These are phyloP conservation scores for Anethum foeniculum DNA, from an alignment of 140 eudicot genomes.

Conservation along the genomic window DNA sequence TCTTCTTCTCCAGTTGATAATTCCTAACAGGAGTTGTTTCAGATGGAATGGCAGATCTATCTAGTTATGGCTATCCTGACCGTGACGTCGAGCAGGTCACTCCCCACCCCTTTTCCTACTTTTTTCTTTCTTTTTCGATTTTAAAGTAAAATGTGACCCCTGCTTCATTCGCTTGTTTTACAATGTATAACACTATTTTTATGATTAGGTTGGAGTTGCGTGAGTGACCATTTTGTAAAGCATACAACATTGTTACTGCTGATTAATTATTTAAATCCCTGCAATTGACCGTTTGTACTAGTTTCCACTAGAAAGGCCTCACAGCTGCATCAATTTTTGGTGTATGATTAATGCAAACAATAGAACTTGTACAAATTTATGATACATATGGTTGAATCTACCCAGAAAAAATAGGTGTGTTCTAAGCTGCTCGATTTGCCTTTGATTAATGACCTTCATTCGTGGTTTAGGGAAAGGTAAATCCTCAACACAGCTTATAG, in stretches of 20 bases:
- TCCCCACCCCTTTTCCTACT: background rate
- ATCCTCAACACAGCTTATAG: background rate
- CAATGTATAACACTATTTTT: background rate
- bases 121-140: background rate
- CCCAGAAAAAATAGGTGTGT: background rate
- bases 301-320: background rate
- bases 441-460: background rate
- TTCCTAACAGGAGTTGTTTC: conserved; percentile 34
- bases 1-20: conserved; percentile 7
- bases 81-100: conserved; percentile 67
- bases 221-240: background rate
- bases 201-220: background rate
- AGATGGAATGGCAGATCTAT: conserved; percentile 95
- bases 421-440: background rate
- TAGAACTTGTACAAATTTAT: background rate
- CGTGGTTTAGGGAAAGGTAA: background rate
- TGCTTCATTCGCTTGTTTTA: background rate
- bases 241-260: background rate
- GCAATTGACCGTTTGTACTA: background rate
- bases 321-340: background rate
- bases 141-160: background rate
- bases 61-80: conserved; percentile 55
- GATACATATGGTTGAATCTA: background rate
- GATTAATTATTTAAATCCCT: background rate
- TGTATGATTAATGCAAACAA: background rate